Percentiles rank a stretch among this genome's conserved stretches.
phyloP scores from a whole-genome alignment of 2,329 filamentous ascomycete genomes.

The Colletotrichum sp. region DNA sequence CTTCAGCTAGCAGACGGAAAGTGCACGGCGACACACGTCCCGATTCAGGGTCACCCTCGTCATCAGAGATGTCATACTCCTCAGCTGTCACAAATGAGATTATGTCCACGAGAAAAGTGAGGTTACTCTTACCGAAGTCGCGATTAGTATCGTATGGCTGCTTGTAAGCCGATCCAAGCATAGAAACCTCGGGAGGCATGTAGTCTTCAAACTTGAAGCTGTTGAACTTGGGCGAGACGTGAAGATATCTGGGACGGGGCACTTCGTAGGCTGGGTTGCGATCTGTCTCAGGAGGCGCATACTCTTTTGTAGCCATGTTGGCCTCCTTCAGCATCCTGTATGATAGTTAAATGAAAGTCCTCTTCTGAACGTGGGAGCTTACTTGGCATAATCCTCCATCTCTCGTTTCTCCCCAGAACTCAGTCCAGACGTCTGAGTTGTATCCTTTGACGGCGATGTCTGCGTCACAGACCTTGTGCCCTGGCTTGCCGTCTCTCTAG shows the following conservation, averaged over 20 bases:
- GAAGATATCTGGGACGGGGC: conserved; percentile 21
- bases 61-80: conserved; percentile 39
- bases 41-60: conserved; percentile 41
- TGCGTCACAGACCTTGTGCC: not conserved
- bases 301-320: not conserved
- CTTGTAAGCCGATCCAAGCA: not conserved
- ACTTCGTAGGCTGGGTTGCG: conserved; percentile 14
- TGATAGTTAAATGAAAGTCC: not conserved
- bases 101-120: not conserved
- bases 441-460: not conserved
- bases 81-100: not conserved
- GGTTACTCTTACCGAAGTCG: not conserved
- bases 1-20: conserved; percentile 43
- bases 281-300: conserved; percentile 1
- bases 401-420: not conserved
- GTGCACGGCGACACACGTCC: conserved; percentile 46
- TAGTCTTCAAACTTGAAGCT: conserved; percentile 7
- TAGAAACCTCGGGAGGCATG: not conserved
- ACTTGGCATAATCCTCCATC: not conserved
- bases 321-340: conserved; percentile 12
- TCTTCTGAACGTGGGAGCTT: not conserved
- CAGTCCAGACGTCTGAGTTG: not conserved
- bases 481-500: not conserved
- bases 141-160: conserved; percentile 3
- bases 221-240: conserved; percentile 11